Base-by-base conservation (phyloP, 176 grass and related monocot genomes). In the Thinopyrum elongatum region DNA sequence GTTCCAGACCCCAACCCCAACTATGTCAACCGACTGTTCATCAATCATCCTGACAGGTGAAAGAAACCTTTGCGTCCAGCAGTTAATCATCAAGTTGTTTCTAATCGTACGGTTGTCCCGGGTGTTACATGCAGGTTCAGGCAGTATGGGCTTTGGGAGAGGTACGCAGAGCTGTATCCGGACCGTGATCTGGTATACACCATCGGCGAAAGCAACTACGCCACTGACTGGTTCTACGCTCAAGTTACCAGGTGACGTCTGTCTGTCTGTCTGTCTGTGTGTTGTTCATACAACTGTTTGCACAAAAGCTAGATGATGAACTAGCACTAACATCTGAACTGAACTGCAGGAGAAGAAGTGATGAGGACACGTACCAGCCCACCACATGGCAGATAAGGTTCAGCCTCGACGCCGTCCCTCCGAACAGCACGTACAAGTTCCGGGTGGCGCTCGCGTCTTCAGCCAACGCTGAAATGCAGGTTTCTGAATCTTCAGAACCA, bases 71-170 rank as follows among this genome's bases (percentile, higher is more conserved):
- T 73, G 42, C 13, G 10, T 47, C 44, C 10, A 58, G 55, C 55
- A 22, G 8, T 7, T 41, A 41, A 9, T 42, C 27, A 64, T 70
- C 12, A 8, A 76, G n/a, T 29, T 79, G 30, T 47, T 64, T 55
- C 26, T 68, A 7, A 74, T 74, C 58, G 2, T 15, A 33, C 3
- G 4, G 4, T 80, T 80, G 21, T 74, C 25, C 47, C 47, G 14
- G 5, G 6, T 53, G 49, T 53, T 53, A 5, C 49, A 49, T 90
- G 2, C 90, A 94, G 92, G 55, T 97, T 97, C 82, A 83, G 92
- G 75, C 95, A 97, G 62, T 97, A 97, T n/a, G 95, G 95, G 46
- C 84, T 97, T 44, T 97, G 95, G 95, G 95, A 97, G n/a, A 90
- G 90, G 68, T 97, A 97, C 10, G 69, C 92, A 23, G 95, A 97